Evolutionary conservation across 2,329 filamentous ascomycete genomes (phyloP), one percentile per base, ranked within the genome.

Genomic region (Microsporum ferrugineum): DNA sequence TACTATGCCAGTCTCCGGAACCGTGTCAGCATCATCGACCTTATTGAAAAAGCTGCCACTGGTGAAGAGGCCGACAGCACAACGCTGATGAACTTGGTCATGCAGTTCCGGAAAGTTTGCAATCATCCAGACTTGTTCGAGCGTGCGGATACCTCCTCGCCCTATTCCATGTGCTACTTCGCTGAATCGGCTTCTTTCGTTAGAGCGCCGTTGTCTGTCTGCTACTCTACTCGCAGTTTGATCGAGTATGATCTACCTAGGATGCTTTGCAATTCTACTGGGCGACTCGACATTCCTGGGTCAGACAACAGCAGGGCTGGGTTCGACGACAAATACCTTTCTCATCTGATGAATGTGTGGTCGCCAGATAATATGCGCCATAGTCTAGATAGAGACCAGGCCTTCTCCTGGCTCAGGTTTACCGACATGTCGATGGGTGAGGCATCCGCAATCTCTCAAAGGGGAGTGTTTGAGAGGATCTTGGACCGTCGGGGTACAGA

Each of bases 41-140:
- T 99, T 17, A 95, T 99, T 60, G 94, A 99, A 75, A 97, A 96
- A 81, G 91, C 90, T 1, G 92, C 92, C 1, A 83, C 94, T 67
- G 94, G 94, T 39, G 91, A 96, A 68, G 94, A 97, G 57, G 87
- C 92, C 68, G 94, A 97, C 71, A 95, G 89, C 39, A 91, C 92
- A 45, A 97, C 92, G 1, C 77, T 99, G 69, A 97, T 99, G 94
- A 99, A 99, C 75, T 80, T 99, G 66, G 94, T 99, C 65, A 99
- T 99, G 94, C 94, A 99, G 76, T 99, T 99, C 83, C 85, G 94
- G 68, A 99, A 99, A 77, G 94, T 99, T 61, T 99, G 94, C 78
- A 99, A 99, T 71, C 94, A 99, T 72, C 94, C 94, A 0, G 94
- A 99, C 75, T 77, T 99, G 38, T 99, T 99, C 68, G 91, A 99